Base-by-base conservation (phyloP, 441 rosid genomes). In the Populus hybrid region DNA sequence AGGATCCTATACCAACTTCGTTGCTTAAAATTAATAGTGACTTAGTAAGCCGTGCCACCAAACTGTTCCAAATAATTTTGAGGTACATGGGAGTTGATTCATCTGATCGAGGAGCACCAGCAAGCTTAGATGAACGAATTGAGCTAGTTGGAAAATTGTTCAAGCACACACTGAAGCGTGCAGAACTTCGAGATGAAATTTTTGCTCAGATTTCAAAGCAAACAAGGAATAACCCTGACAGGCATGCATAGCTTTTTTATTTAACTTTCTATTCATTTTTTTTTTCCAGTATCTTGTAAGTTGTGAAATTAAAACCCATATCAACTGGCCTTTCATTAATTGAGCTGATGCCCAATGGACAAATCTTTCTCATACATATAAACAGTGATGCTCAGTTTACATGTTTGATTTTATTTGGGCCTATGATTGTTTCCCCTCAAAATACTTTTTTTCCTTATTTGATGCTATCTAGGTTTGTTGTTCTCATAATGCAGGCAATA, bases 1-100 rank as follows among this genome's bases (percentile, higher is more conserved):
- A 96, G 98, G 99, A 96, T 81, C 97, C 98, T 14, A 89, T 96
- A 72, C 99, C 99, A 28, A 96, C 99, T 61, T 96, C 99, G 40
- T 83, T 96, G 23, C 98, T 94, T 77, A 96, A 93, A 88, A 90
- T 93, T 12, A 92, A 88, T 75, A 77, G 91, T 73, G 99, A 96
- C 78, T 85, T 94, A 66, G 91, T 89, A 70, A 89, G 91, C 83
- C 93, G 97, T 77, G 98, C 98, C 16, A 96, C 87, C 11, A 96
- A 96, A 79, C 80, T 93, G 81, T 96, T 96, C 86, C 94, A 90
- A 66, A 84, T 93, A 74, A 93, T 96, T 74, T 81, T 96, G 79
- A 94, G 94, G 87, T 96, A 92, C 80, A 93, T 89, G 89, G 98
- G 98, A 73, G 85, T 94, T 84, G 99, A 96, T 88, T 90, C 98